Base-by-base conservation (phyloP, 2,329 filamentous ascomycete genomes). In the Pseudogymnoascus sp. region DNA sequence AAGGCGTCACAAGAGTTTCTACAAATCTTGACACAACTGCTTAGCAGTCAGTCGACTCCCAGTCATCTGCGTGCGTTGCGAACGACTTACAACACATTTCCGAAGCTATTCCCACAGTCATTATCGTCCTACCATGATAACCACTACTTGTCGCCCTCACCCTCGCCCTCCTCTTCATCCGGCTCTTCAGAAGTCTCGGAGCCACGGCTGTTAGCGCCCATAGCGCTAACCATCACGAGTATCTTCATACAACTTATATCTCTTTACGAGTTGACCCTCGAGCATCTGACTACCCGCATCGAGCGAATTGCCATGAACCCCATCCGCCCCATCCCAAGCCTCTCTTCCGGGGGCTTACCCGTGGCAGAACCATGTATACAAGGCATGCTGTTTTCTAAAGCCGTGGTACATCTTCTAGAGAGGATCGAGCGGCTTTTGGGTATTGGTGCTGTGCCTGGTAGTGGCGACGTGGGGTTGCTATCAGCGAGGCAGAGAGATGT, bases 401-500 rank as follows among this genome's bases (percentile, higher is more conserved):
- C 16, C 8, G 39, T 43, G 16, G 39, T 43, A 21, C 39, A 43
- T 43, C 39, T 43, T 43, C 39, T 43, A 6, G 39, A 43, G 16
- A 43, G 16, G 16, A 19, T 43, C 16, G 39, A 43, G 39, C 16
- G 39, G 51, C 25, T 36, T 60, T 28, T 36, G 14, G 25, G 51
- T 60, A 60, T 60, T 28, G 51, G 16, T 28, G 3, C 23, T 60
- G 14, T 60, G 25, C 16, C 13, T 60, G 10, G 3, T 36, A 60
- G 39, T 43, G 39, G 39, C 39, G 39, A 43, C 39, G 39, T 19
- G 51, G 25, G 31, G 7, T 36, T 60, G 21, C 21, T 60, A 28
- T 60, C 51, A 60, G 25, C 51, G 21, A 60, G 51, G 31, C 51
- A 60, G 51, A 60, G 14, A 28, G 51, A 28, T 60, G 51, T 60